These are phyloP conservation scores for Diaporthe caulivora DNA, from an alignment of 2,329 filamentous ascomycete genomes.

Conservation along the genomic window DNA sequence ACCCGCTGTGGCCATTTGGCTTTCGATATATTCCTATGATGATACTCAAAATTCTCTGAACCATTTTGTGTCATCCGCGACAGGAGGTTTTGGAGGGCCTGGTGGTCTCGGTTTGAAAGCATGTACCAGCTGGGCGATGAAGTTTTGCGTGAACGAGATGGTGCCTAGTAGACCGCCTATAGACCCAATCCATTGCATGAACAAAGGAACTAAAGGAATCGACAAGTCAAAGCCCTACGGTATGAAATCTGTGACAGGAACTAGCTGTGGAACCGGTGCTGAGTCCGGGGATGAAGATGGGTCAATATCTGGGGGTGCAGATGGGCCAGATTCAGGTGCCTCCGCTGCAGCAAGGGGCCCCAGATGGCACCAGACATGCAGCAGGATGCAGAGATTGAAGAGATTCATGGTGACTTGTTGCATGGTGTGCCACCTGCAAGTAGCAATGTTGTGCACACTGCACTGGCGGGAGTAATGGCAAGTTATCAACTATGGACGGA, in stretches of 20 bases:
- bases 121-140: neutral
- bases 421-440: neutral
- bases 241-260: neutral
- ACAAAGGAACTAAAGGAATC: neutral
- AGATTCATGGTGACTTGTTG: neutral
- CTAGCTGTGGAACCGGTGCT: neutral
- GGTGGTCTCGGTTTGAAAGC: neutral
- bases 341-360: neutral
- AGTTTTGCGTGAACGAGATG: neutral
- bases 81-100: neutral
- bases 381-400: neutral
- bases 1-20: neutral
- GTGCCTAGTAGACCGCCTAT: neutral
- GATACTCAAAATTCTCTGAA: neutral
- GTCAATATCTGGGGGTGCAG: neutral
- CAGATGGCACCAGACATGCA: neutral
- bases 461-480: neutral
- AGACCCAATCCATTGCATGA: neutral
- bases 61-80: neutral
- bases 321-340: neutral
- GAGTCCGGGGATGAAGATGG: neutral
- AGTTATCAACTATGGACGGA: neutral
- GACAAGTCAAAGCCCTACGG: neutral
- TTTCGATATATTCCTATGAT: neutral
- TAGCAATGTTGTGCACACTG: neutral